These are phyloP conservation scores for Orobanche coerulescens DNA, from an alignment of 257 asterid genomes.

Conservation along the genomic window DNA sequence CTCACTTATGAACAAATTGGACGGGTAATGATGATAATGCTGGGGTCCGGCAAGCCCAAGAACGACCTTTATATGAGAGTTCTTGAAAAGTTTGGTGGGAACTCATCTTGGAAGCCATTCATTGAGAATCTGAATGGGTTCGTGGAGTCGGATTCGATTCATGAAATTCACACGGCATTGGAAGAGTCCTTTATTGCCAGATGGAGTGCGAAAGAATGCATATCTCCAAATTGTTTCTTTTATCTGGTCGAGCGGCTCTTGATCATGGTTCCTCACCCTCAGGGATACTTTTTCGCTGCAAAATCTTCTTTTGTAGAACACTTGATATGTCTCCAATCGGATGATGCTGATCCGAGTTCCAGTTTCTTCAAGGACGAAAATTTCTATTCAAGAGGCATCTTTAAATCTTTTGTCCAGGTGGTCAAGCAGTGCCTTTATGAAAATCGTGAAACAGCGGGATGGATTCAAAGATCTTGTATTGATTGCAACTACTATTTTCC, in stretches of 20 bases:
- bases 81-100: background rate
- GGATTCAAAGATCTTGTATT: conserved; percentile 28
- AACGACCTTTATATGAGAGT: conserved; percentile 21
- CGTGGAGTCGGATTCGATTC: conserved; percentile 4
- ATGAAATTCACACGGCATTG: conserved; percentile 27
- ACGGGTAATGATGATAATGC: conserved; percentile 30
- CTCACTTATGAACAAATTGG: conserved; percentile 43
- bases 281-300: conserved; percentile 31
- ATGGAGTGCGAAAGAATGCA: conserved; percentile 31
- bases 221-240: conserved; percentile 53
- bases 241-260: conserved; percentile 51
- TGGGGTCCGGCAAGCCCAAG: conserved; percentile 33
- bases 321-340: conserved; percentile 24
- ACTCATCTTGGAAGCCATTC: conserved; percentile 36
- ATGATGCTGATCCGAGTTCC: conserved; percentile 19
- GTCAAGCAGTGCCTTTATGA: conserved; percentile 21
- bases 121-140: conserved; percentile 20
- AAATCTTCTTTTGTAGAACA: conserved; percentile 45
- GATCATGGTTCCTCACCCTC: conserved; percentile 30
- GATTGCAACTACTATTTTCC: conserved; percentile 21
- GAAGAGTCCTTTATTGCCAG: conserved; percentile 25
- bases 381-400: background rate
- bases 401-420: conserved; percentile 10
- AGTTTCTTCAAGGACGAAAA: background rate
- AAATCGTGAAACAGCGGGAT: conserved; percentile 2